Conservation (phyloP, 73 alveolate genomes). For the Breviolum minutum region DNA sequence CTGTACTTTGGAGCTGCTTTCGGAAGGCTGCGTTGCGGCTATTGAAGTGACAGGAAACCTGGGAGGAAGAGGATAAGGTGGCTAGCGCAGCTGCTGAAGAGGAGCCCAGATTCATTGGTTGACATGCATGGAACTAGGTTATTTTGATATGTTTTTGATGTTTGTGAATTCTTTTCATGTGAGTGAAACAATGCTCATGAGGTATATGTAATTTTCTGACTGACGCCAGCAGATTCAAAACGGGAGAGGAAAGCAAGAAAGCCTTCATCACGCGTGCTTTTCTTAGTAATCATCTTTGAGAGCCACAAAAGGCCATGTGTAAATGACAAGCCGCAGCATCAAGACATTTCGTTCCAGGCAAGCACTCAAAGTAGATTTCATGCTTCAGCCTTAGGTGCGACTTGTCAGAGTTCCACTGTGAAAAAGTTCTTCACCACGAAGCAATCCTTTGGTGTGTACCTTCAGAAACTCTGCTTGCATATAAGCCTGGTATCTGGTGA, state of each 20-base stretch:
- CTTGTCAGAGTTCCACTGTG: slow-evolving; percentile 82
- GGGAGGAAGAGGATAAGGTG: slow-evolving; percentile 88
- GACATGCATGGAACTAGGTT: background rate
- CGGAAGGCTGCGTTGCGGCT: background rate
- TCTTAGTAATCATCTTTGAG: background rate
- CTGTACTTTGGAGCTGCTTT: background rate
- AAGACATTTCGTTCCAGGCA: too few relatives aligned
- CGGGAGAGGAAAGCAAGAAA: slow-evolving; percentile 48
- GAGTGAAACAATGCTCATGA: too few relatives aligned
- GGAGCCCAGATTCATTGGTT: background rate
- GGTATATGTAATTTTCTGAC: too few relatives aligned
- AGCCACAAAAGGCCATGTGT: too few relatives aligned
- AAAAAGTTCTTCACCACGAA: slow-evolving; percentile 79
- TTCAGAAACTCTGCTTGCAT: slow-evolving; percentile 1
- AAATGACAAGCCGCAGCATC: background rate
- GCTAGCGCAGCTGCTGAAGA: slow-evolving; percentile 78
- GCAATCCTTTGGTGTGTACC: slow-evolving; percentile 86
- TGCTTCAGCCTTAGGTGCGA: slow-evolving; percentile 12
- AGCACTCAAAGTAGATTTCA: too few relatives aligned
- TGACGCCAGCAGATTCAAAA: too few relatives aligned
- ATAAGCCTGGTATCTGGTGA: background rate
- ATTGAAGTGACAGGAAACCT: slow-evolving; percentile 31
- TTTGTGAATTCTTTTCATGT: too few relatives aligned
- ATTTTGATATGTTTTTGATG: background rate
- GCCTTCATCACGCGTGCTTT: slow-evolving; percentile 53